These are phyloP conservation scores for Anthracocystis panici-leucophaei DNA, from an alignment of 1,284 basidiomycete genomes.

Conservation along the genomic window DNA sequence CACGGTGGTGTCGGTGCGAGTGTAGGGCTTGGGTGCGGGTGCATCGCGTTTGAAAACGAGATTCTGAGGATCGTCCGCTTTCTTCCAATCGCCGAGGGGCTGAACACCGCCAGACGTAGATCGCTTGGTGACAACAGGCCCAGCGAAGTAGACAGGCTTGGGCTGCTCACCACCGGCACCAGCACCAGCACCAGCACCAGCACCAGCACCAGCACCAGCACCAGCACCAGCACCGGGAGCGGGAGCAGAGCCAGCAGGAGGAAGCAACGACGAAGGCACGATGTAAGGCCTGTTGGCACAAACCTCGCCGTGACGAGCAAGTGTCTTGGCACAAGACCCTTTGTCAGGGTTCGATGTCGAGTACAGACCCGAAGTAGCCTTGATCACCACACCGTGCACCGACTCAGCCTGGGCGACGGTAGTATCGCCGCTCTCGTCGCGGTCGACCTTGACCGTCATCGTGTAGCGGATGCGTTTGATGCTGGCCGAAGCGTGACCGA, in stretches of 20 bases:
- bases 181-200: not conserved
- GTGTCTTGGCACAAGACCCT: slow-evolving; percentile 40
- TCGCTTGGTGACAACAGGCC: slow-evolving; percentile 20
- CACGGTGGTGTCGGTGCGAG: not conserved
- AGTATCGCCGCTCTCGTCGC: slow-evolving; percentile 33
- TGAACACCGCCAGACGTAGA: not conserved
- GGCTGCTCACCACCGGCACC: not conserved
- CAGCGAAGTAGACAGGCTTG: slow-evolving; percentile 11
- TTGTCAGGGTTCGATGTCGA: slow-evolving; percentile 19
- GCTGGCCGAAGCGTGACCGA: slow-evolving; percentile 17
- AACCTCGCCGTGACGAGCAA: slow-evolving; percentile 33
- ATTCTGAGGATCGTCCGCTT: not conserved
- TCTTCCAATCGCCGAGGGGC: slow-evolving; percentile 9
- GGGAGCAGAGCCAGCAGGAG: not conserved
- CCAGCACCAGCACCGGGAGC: not conserved
- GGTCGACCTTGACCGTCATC: slow-evolving; percentile 27
- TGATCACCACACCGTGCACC: slow-evolving; percentile 21
- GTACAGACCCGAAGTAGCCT: slow-evolving; percentile 41
- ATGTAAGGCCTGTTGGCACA: slow-evolving; percentile 44
- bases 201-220: slow-evolving; percentile 1
- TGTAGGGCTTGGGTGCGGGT: not conserved
- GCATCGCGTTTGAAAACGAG: slow-evolving; percentile 27
- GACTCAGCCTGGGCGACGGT: slow-evolving; percentile 1
- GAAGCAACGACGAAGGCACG: slow-evolving; percentile 25
- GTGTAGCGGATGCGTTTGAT: slow-evolving; percentile 38